These are phyloP conservation scores for Neoscytalidium dimidiatum DNA, from an alignment of 2,329 filamentous ascomycete species.

Conservation along the genomic window DNA sequence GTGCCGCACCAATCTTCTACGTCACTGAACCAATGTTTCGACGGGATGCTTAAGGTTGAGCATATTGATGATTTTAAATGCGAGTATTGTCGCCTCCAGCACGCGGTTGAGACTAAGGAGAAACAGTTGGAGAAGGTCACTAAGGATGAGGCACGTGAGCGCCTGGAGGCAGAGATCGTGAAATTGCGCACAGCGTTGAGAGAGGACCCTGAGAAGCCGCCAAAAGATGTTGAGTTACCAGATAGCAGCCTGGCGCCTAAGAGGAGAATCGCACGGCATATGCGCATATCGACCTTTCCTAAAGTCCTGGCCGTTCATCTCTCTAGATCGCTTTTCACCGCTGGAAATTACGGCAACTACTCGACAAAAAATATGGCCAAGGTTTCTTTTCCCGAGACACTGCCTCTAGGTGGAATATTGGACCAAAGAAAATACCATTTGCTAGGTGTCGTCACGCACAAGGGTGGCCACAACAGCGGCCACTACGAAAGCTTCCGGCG, in stretches of 20 bases:
- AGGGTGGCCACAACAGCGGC: slow-evolving; percentile 91
- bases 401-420: slow-evolving; percentile 78
- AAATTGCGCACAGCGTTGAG: slow-evolving; percentile 70
- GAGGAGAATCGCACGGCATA: slow-evolving; percentile 82
- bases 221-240: slow-evolving; percentile 73
- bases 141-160: slow-evolving; percentile 41
- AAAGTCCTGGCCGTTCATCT: slow-evolving; percentile 90
- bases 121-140: slow-evolving; percentile 55
- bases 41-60: slow-evolving; percentile 91
- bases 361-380: slow-evolving; percentile 95
- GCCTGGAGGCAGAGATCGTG: slow-evolving; percentile 60
- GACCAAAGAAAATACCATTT: slow-evolving; percentile 80
- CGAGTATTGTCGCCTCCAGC: slow-evolving; percentile 84
- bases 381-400: slow-evolving; percentile 84
- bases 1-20: slow-evolving; percentile 81
- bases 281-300: slow-evolving; percentile 83
- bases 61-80: slow-evolving; percentile 97
- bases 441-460: slow-evolving; percentile 86
- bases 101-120: slow-evolving; percentile 68
- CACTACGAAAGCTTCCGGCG: slow-evolving; percentile 96
- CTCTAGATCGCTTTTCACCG: slow-evolving; percentile 88
- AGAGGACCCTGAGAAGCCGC: slow-evolving; percentile 77
- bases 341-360: slow-evolving; percentile 64
- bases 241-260: slow-evolving; percentile 74
- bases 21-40: slow-evolving; percentile 83